Conservation (phyloP, 106 monocot genomes). For the Posidonia australis region DNA sequence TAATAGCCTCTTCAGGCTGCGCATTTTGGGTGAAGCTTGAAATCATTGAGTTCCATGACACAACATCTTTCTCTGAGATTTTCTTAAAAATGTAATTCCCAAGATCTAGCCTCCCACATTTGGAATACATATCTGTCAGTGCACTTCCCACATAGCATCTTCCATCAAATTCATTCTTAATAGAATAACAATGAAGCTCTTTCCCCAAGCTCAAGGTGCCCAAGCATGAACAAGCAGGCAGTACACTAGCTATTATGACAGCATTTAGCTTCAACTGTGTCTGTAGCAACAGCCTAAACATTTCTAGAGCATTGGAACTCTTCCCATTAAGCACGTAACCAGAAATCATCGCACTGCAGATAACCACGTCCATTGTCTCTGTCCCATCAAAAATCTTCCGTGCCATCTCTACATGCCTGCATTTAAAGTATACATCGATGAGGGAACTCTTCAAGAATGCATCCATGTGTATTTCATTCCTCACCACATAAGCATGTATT, state of each 20-base stretch:
- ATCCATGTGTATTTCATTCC: slow-evolving; percentile 55
- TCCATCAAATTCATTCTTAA: slow-evolving; percentile 51
- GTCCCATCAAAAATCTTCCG: slow-evolving; percentile 38
- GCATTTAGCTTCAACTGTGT: slow-evolving; percentile 59
- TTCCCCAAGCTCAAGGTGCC: slow-evolving; percentile 46
- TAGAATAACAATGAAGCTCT: slow-evolving; percentile 51
- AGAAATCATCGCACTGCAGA: slow-evolving; percentile 81
- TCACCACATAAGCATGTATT: slow-evolving; percentile 64
- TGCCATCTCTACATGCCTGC: slow-evolving; percentile 45
- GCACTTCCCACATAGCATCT: slow-evolving; percentile 78
- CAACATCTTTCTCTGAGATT: slow-evolving; percentile 43
- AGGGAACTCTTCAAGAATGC: slow-evolving; percentile 77
- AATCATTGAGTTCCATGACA: slow-evolving; percentile 96
- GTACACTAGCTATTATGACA: slow-evolving; percentile 52
- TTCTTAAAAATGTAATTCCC: slow-evolving; percentile 46
- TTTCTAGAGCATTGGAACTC: slow-evolving; percentile 38
- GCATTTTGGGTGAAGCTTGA: slow-evolving; percentile 71
- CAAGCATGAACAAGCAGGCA: slow-evolving; percentile 74
- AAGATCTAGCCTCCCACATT: slow-evolving; percentile 68
- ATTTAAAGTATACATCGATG: slow-evolving; percentile 81
- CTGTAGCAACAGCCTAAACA: slow-evolving; percentile 39
- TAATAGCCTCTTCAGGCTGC: slow-evolving; percentile 47
- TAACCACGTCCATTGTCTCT: slow-evolving; percentile 47
- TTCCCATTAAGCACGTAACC: slow-evolving; percentile 78
- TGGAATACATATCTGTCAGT: slow-evolving; percentile 80